A percentile compares a stretch with the other conserved stretches of the same genome.
Evolutionary conservation across 2,329 filamentous ascomycete species (phyloP).

Genomic region (Didymella pinodella): DNA sequence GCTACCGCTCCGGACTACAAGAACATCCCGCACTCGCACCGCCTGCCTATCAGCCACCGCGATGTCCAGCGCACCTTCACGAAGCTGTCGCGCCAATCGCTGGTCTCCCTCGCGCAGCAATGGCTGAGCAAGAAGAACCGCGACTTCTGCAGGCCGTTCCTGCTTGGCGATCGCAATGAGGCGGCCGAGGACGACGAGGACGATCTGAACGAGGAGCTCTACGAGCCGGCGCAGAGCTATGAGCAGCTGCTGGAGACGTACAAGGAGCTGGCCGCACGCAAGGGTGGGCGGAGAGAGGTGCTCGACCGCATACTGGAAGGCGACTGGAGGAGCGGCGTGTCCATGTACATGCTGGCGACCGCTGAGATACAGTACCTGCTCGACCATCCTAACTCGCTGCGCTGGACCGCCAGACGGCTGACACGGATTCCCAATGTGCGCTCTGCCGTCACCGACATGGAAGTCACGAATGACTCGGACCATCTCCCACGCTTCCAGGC

Average conservation of each 20-base stretch:
- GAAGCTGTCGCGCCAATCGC: constrained; percentile 74
- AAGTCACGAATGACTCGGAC: constrained; percentile 50
- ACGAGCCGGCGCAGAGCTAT: constrained; percentile 71
- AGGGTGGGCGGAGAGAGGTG: constrained; percentile 62
- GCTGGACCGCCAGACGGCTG: constrained; percentile 64
- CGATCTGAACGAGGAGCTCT: constrained; percentile 65
- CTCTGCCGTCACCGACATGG: constrained; percentile 41
- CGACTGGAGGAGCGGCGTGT: constrained; percentile 64
- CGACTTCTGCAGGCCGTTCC: constrained; percentile 66
- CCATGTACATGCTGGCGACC: constrained; percentile 63
- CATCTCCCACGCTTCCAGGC: constrained; percentile 76
- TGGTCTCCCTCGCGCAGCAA: constrained; percentile 75
- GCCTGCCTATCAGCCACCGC: constrained; percentile 70
- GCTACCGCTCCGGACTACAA: constrained; percentile 75
- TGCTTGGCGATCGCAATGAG: constrained; percentile 55
- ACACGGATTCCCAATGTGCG: constrained; percentile 43
- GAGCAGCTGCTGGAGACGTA: constrained; percentile 68
- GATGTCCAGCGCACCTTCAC: constrained; percentile 71
- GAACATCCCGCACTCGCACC: constrained; percentile 74
- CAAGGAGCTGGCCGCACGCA: constrained; percentile 51
- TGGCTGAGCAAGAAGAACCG: constrained; percentile 77
- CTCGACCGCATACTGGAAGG: constrained; percentile 65
- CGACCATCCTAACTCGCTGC: constrained; percentile 59
- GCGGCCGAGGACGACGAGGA: constrained; percentile 61
- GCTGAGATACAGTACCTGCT: constrained; percentile 63